phyloP scores from a whole-genome alignment of 2,329 filamentous ascomycete species.

The Thelonectria rubi region DNA sequence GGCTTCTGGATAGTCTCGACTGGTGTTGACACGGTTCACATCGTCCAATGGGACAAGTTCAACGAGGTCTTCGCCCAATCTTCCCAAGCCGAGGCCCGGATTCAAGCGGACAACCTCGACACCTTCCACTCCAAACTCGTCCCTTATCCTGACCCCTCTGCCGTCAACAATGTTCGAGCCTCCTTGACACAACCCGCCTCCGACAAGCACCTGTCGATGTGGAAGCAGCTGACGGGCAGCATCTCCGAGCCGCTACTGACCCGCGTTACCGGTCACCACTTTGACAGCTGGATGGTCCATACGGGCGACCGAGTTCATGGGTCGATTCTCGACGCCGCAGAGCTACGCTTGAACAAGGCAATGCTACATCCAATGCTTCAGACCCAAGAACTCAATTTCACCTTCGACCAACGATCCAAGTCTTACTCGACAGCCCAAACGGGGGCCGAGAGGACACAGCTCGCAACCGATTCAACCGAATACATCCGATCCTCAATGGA shows the following conservation, averaged over 20 bases:
- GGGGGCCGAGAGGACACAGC: conserved; percentile 52
- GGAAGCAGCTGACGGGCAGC: conserved; percentile 60
- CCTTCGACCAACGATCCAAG: conserved; percentile 54
- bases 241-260: conserved; percentile 57
- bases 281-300: conserved; percentile 60
- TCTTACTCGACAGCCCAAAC: conserved; percentile 53
- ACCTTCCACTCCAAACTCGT: conserved; percentile 53
- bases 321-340: conserved; percentile 49
- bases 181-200: conserved; percentile 32
- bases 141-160: conserved; percentile 53
- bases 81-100: conserved; percentile 54
- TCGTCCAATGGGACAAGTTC: conserved; percentile 65
- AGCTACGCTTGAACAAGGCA: conserved; percentile 52
- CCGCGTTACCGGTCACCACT: conserved; percentile 55
- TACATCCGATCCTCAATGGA: conserved; percentile 56
- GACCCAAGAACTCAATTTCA: conserved; percentile 57
- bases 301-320: conserved; percentile 63
- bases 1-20: conserved; percentile 66
- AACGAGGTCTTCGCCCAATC: conserved; percentile 64
- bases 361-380: conserved; percentile 48
- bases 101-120: conserved; percentile 54
- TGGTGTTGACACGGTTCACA: conserved; percentile 48
- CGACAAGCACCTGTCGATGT: conserved; percentile 52
- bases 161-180: conserved; percentile 30
- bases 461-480: conserved; percentile 58